These are phyloP conservation scores for Monilinia laxa DNA, from an alignment of 2,329 filamentous ascomycete species.

Conservation along the genomic window DNA sequence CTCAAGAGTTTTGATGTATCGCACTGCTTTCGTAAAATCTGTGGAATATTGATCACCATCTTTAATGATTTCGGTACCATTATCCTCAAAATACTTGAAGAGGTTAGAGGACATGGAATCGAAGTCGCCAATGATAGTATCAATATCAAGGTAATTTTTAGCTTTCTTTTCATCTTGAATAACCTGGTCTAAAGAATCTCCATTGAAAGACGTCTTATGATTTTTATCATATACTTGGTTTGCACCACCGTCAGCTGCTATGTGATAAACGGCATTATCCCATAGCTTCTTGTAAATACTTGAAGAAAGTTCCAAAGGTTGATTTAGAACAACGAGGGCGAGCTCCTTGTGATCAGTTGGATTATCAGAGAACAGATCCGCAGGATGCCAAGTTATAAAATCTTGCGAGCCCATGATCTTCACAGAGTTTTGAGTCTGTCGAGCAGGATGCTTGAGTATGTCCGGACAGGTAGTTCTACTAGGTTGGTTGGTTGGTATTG, in stretches of 20 bases:
- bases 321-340: conserved; percentile 60
- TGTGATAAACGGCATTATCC: conserved; percentile 54
- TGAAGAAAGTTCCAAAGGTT: conserved; percentile 52
- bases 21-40: conserved; percentile 83
- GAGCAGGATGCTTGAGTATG: neutral
- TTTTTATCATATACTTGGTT: conserved; percentile 63
- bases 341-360: conserved; percentile 40
- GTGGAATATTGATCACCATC: conserved; percentile 83
- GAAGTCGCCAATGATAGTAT: conserved; percentile 83
- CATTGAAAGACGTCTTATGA: conserved; percentile 12
- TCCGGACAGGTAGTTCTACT: neutral
- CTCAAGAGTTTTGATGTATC: conserved; percentile 47
- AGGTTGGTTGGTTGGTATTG: no score
- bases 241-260: conserved; percentile 91
- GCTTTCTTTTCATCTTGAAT: conserved; percentile 32
- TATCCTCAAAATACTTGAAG: conserved; percentile 47
- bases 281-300: conserved; percentile 40
- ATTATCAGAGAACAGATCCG: conserved; percentile 35
- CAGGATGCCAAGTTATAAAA: conserved; percentile 41
- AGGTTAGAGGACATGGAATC: conserved; percentile 72
- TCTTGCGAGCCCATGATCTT: conserved; percentile 23
- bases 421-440: neutral
- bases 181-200: neutral
- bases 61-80: conserved; percentile 61
- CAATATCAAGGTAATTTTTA: conserved; percentile 29